A percentile compares a stretch with the other conserved stretches of the same genome.
phyloP scores from a whole-genome alignment of 2,329 filamentous ascomycete genomes.

The Juglanconis juglandina region DNA sequence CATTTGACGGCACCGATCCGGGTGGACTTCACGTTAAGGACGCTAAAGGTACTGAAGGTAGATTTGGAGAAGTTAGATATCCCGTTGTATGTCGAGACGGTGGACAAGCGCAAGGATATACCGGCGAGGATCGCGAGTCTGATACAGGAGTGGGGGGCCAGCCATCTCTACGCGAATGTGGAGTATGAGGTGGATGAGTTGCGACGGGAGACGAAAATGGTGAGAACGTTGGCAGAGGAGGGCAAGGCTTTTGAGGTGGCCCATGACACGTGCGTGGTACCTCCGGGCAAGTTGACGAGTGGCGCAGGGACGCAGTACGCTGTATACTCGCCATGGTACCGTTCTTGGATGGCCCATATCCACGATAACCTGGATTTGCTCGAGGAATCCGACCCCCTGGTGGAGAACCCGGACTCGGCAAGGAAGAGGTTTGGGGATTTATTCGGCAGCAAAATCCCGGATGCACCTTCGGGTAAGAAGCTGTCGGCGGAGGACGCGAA shows the following conservation, averaged over 20 bases:
- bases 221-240: conserved; percentile 56
- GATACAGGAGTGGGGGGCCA: conserved; percentile 68
- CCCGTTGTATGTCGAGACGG: conserved; percentile 71
- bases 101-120: conserved; percentile 62
- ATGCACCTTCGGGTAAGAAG: conserved; percentile 59
- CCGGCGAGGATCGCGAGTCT: conserved; percentile 61
- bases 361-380: conserved; percentile 67
- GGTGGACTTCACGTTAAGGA: conserved; percentile 78
- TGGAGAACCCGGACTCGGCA: conserved; percentile 45
- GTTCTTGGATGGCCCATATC: conserved; percentile 70
- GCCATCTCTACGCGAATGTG: conserved; percentile 75
- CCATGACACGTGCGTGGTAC: conserved; percentile 80
- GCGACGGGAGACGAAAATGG: conserved; percentile 67
- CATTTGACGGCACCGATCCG: conserved; percentile 70
- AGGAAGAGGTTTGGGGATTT: conserved; percentile 48
- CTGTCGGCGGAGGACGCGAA: conserved; percentile 57
- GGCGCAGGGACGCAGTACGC: conserved; percentile 75
- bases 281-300: conserved; percentile 64
- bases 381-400: conserved; percentile 56
- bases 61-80: conserved; percentile 71
- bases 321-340: conserved; percentile 81
- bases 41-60: conserved; percentile 59
- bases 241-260: conserved; percentile 68
- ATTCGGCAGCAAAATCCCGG: conserved; percentile 60
- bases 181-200: conserved; percentile 93